Evolutionary conservation across 805 yeast species (phyloP), one percentile per base, ranked within the genome.

Genomic region (Nakazawaea siamensis): DNA sequence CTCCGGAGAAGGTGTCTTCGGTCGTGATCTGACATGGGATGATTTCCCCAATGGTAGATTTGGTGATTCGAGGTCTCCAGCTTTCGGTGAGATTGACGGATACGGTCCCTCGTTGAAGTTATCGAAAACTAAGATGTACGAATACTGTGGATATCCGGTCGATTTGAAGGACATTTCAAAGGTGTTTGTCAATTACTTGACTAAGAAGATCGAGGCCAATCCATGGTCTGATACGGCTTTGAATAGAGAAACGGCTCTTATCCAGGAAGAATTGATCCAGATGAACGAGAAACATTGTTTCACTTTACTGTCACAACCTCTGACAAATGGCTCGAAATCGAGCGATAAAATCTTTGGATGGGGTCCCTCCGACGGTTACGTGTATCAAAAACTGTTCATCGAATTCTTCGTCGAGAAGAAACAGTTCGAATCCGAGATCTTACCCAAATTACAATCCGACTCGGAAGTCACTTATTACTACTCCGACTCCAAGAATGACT

Each of bases 51-150:
- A 88, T 57, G 95, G 97, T 52, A 71, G 97, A 61, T 86, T 85
- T 56, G 94, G 97, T 61, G 95, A 87, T 59, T 83, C 95, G 0
- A 68, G 92, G 49, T 85, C 95, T 23, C 96, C 97, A 14, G 97
- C 97, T 1, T 90, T 83, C 57, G 98, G 97, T 64, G 97, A 90
- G 60, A 85, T 90, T 48, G 97, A 88, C 55, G 97, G 97, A 20
- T 92, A 90, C 55, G 97, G 97, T 2, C 95, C 97, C 0, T 74
- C 82, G 2, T 70, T 92, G 48, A 88, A 88, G 50, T 77, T 85
- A 4, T 70, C 80, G 6, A 69, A 76, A 10, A 66, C 70, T 24
- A 73, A 68, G 49, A 94, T 94, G 1, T 62, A 69, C 33, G 73
- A 72, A 35, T 63, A 76, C 14, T 88, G 97, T 96, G 95, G 95